Evolutionary conservation across 768 basidiomycete species (phyloP).

Genomic region (Lentinula sp.): DNA sequence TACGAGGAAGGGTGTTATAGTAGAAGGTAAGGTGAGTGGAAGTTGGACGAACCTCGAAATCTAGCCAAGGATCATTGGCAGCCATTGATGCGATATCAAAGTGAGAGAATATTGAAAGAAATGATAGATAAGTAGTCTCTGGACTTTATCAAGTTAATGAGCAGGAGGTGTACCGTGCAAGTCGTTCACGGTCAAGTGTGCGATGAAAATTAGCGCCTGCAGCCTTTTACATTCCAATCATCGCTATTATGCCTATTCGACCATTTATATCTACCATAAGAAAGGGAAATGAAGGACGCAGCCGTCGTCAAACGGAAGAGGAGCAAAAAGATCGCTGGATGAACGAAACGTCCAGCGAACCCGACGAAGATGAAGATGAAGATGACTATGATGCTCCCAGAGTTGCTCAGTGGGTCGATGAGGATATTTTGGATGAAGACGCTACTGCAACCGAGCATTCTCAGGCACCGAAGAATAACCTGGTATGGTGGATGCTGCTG

Average conservation of each 20-base stretch:
- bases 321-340: not conserved
- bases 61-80: conserved; percentile 54
- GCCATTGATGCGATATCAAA: conserved; percentile 42
- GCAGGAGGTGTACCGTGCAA: not conserved
- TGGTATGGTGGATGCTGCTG: conserved; percentile 15
- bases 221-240: not conserved
- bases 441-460: conserved; percentile 20
- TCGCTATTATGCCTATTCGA: not conserved
- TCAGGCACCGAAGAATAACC: conserved; percentile 22
- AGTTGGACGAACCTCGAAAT: conserved; percentile 59
- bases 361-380: conserved; percentile 15
- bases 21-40: not conserved
- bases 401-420: conserved; percentile 58
- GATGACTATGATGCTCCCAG: conserved; percentile 47
- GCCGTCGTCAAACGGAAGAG: not conserved
- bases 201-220: not conserved
- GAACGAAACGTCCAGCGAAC: not conserved
- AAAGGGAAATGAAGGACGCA: not conserved
- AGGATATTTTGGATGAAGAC: conserved; percentile 34
- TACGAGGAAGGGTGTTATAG: conserved; percentile 8
- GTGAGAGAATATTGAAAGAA: not conserved
- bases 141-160: not conserved
- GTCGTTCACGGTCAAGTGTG: not conserved
- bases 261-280: not conserved
- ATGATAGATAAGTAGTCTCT: not conserved